Conservation (phyloP, 306 rosid genomes). For the Cicer cuneatum region DNA sequence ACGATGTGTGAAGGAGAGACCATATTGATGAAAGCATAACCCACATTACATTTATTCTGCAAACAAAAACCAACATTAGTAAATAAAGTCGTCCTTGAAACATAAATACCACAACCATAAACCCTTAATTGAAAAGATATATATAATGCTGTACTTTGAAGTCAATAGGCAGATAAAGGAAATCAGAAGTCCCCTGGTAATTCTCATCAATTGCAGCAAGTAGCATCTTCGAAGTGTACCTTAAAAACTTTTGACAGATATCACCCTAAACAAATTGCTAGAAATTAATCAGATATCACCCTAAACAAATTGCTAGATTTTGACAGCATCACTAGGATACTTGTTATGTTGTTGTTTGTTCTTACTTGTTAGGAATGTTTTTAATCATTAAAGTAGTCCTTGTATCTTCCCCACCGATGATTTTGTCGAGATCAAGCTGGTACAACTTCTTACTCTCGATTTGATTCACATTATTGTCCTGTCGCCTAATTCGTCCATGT, state of each 20-base stretch:
- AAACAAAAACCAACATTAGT: slow-evolving; percentile 43
- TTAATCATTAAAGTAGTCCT: slow-evolving; percentile 97
- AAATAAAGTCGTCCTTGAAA: slow-evolving; percentile 20
- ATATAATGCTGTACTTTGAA: slow-evolving; percentile 66
- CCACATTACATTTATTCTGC: slow-evolving; percentile 98
- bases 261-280: too few species aligned
- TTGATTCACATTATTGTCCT: slow-evolving; percentile 68
- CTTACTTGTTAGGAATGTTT: slow-evolving; percentile 95
- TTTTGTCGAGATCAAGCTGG: slow-evolving; percentile 93
- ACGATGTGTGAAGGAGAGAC: slow-evolving; percentile 84
- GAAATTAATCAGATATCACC: slow-evolving; percentile 33
- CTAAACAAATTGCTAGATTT: slow-evolving; percentile 14
- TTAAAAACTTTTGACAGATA: too few species aligned
- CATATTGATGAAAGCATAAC: slow-evolving; percentile 98
- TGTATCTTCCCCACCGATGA: slow-evolving; percentile 73
- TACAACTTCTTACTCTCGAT: slow-evolving; percentile 79
- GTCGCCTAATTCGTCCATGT: slow-evolving; percentile 67
- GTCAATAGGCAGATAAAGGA: slow-evolving; percentile 90
- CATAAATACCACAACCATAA: slow-evolving; percentile 8
- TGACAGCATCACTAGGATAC: slow-evolving; percentile 24
- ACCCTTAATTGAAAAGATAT: slow-evolving; percentile 27
- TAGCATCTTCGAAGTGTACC: slow-evolving; percentile 94
- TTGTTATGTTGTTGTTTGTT: slow-evolving; percentile 36
- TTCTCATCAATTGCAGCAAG: slow-evolving; percentile 91
- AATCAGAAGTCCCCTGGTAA: slow-evolving; percentile 83